Base-by-base conservation (phyloP, 2,329 filamentous ascomycete genomes). In the Colletotrichum sp. region DNA sequence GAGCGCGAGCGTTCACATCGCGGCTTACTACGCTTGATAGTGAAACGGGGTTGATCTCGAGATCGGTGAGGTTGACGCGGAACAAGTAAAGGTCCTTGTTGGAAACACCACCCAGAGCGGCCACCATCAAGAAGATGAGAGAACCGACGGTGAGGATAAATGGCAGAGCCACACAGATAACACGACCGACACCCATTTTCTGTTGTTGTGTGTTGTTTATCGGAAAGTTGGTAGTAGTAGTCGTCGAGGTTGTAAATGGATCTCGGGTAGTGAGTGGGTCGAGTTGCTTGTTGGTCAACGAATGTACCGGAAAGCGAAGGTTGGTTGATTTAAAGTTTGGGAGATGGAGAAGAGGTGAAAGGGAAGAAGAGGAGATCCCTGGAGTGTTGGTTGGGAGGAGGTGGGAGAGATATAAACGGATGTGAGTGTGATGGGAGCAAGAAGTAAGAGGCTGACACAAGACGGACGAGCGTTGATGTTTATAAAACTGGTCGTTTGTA, bases 151-250 rank as follows among this genome's bases (percentile, higher is more conserved):
- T 96, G 82, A 98, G 90, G 78, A 92, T 88, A 86, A 98, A 96
- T 76, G 96, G 96, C 88, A 96, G 88, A 86, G 95, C 91, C 86
- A 99, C 97, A 87, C 96, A 98, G 84, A 95, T 88, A 81, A 96
- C 92, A 82, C 96, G 92, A 80, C 95, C 96, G 82, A 91, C 89
- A 86, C 93, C 85, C 89, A 90, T 90, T 78, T 55, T n/a, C 59
- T 83, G 84, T 72, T 78, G 78, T 82, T 81, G 82, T 72, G 75
- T 82, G 71, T 76, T 74, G 77, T 72, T 77, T 63, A 36, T 63
- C 30, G 73, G 39, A 67, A 28, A 44, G 57, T 26, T 48, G 10
- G 32, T 48, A 16, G 18, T 34, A 24, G 36, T 18, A 39, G 44
- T 65, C 22, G 26, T 52, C 10, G 26, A 30, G 36, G 24, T 28